phyloP scores from a whole-genome alignment of 139 green algal genomes.

The Haematococcus lacustris region DNA sequence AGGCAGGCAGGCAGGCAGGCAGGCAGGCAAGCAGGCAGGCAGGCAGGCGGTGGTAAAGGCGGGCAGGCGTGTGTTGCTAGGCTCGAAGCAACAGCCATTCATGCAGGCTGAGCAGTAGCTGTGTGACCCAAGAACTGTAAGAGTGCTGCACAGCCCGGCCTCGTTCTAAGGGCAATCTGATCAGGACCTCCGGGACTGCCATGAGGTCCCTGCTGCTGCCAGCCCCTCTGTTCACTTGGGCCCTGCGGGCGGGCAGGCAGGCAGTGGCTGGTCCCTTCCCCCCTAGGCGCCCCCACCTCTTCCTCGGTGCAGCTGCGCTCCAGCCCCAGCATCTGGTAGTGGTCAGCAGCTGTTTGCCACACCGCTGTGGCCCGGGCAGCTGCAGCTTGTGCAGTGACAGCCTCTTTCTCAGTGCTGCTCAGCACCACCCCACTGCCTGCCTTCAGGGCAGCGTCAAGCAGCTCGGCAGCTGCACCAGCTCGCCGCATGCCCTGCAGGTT shows the following conservation, averaged over 20 bases:
- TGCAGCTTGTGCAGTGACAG: neutral
- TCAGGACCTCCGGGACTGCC: no score
- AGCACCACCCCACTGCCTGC: neutral
- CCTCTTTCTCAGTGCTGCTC: neutral
- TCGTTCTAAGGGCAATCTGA: no score
- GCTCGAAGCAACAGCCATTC: no score
- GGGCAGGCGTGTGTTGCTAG: no score
- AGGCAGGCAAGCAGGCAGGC: no score
- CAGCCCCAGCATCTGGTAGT: constrained; percentile 59
- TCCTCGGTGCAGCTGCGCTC: constrained; percentile 5
- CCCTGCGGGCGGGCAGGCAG: neutral
- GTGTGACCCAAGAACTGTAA: no score
- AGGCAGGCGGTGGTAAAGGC: no score
- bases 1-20: no score
- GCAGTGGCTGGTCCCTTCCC: neutral
- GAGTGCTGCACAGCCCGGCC: no score
- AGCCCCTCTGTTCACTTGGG: neutral
- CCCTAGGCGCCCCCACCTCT: constrained; percentile 5
- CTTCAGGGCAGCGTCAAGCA: constrained; percentile 12
- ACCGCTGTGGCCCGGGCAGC: constrained; percentile 8
- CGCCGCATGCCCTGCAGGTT: no score
- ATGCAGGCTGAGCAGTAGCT: no score
- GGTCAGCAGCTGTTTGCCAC: constrained; percentile 45
- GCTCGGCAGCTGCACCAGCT: constrained; percentile 17
- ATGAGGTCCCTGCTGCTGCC: neutral